A percentile compares a stretch with the other conserved stretches of the same genome.
phyloP scores from a whole-genome alignment of 148 eudicot species.

The Salicornia ramosissima region DNA sequence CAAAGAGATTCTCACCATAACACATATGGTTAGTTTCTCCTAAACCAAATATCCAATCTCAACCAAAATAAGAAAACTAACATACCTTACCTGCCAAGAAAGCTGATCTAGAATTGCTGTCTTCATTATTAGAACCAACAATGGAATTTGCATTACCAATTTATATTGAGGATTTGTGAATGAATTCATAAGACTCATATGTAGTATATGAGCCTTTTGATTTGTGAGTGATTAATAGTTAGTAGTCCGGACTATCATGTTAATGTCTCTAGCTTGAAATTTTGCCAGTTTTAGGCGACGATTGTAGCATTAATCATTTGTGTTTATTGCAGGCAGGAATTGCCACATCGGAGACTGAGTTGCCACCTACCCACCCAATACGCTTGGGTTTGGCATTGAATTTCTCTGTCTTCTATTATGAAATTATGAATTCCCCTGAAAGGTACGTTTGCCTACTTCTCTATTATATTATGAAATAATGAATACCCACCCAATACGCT shows the following conservation, averaged over 20 bases:
- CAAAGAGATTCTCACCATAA: no score
- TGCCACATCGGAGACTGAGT: constrained; percentile 25
- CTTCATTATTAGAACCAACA: no score
- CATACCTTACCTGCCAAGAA: no score
- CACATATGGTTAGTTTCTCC: no score
- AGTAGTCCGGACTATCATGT: background rate
- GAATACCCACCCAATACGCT: no score
- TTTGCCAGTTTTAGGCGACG: background rate
- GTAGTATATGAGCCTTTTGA: no score
- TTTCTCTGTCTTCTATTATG: constrained; percentile 38
- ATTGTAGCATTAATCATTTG: background rate
- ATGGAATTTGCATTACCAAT: no score
- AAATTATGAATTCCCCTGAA: constrained; percentile 35
- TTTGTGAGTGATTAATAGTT: background rate
- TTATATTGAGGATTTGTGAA: no score
- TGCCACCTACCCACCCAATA: constrained; percentile 33
- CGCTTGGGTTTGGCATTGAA: constrained; percentile 40
- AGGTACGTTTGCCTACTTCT: constrained; percentile 19
- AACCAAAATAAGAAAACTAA: no score
- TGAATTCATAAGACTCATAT: no score
- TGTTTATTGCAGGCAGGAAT: constrained; percentile 26
- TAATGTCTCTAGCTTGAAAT: background rate
- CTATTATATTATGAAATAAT: background rate
- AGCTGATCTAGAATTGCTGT: no score
- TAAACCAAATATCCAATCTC: no score